Percentiles rank a stretch among this genome's conserved stretches.
Conservation (phyloP, 2,329 filamentous ascomycete genomes). For the Fusarium sp. region DNA sequence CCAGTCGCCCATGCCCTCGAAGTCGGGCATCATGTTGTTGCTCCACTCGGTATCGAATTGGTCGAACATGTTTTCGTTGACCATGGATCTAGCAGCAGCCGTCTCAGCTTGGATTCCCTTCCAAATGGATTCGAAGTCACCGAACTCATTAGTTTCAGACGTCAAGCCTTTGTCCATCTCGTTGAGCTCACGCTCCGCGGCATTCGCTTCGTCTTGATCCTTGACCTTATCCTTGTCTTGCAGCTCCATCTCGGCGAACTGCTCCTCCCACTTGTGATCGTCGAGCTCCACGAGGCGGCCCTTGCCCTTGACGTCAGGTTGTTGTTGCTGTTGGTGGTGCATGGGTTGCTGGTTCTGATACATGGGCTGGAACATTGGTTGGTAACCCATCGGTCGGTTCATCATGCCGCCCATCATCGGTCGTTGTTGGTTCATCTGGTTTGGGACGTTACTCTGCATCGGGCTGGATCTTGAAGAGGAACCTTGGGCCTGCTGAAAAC, state of each 20-base stretch:
- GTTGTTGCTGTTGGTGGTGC: slow-evolving; percentile 64
- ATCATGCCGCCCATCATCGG: slow-evolving; percentile 74
- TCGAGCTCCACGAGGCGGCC: slow-evolving; percentile 95
- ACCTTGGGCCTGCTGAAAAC: slow-evolving; percentile 81
- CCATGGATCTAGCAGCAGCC: slow-evolving; percentile 79
- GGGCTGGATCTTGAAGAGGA: slow-evolving; percentile 68
- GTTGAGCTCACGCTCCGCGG: slow-evolving; percentile 89
- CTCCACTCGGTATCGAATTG: slow-evolving; percentile 86
- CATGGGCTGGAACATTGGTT: slow-evolving; percentile 70
- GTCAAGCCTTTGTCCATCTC: slow-evolving; percentile 81
- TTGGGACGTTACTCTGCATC: slow-evolving; percentile 70
- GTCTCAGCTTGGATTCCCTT: slow-evolving; percentile 85
- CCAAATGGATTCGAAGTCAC: slow-evolving; percentile 93
- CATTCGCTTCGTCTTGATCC: slow-evolving; percentile 75
- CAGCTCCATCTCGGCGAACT: slow-evolving; percentile 91
- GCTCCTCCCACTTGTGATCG: slow-evolving; percentile 95
- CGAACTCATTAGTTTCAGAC: slow-evolving; percentile 82
- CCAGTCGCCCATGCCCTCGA: slow-evolving; percentile 78
- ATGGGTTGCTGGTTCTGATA: slow-evolving; percentile 60
- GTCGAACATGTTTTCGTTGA: slow-evolving; percentile 76
- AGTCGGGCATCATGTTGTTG: slow-evolving; percentile 68
- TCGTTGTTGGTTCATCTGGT: slow-evolving; percentile 67
- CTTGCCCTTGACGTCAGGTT: slow-evolving; percentile 79
- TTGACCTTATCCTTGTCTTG: slow-evolving; percentile 70
- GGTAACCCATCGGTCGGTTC: slow-evolving; percentile 67